These are phyloP conservation scores for Kodamaea derodonti DNA, from an alignment of 1,139 yeast species.

Conservation along the genomic window DNA sequence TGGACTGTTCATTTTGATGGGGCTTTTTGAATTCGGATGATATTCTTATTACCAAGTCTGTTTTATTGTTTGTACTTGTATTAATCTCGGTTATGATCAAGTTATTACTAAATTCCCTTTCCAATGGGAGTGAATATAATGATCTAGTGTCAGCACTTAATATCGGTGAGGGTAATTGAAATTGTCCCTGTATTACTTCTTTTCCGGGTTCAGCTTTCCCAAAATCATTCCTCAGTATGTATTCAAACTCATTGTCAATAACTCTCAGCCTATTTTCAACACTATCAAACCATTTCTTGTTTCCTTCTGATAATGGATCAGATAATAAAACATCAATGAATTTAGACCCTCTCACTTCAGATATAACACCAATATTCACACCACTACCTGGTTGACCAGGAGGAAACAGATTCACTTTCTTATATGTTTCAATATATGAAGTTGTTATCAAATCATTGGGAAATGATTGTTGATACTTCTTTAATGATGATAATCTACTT, in stretches of 20 bases:
- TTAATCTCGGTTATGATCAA: not conserved
- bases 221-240: not conserved
- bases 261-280: constrained; percentile 20
- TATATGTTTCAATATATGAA: constrained; percentile 15
- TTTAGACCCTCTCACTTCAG: constrained; percentile 16
- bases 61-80: constrained; percentile 6
- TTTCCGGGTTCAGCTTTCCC: not conserved
- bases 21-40: constrained; percentile 22
- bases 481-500: constrained; percentile 1
- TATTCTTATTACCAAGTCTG: constrained; percentile 25
- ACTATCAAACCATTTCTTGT: constrained; percentile 28
- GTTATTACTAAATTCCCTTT: not conserved
- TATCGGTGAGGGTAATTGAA: constrained; percentile 32
- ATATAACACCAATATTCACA: constrained; percentile 30
- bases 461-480: constrained; percentile 15
- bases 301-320: constrained; percentile 39
- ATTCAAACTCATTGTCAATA: not conserved
- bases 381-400: constrained; percentile 7
- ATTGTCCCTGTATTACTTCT: not conserved
- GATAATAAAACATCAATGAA: constrained; percentile 36
- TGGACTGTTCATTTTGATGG: constrained; percentile 14
- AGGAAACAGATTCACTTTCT: constrained; percentile 6
- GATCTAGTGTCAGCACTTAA: constrained; percentile 28
- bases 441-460: constrained; percentile 24
- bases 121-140: constrained; percentile 13